A percentile compares a stretch with the other conserved stretches of the same genome.
Conservation (phyloP, 1,284 basidiomycete genomes). For the Bjerkandera adusta region DNA sequence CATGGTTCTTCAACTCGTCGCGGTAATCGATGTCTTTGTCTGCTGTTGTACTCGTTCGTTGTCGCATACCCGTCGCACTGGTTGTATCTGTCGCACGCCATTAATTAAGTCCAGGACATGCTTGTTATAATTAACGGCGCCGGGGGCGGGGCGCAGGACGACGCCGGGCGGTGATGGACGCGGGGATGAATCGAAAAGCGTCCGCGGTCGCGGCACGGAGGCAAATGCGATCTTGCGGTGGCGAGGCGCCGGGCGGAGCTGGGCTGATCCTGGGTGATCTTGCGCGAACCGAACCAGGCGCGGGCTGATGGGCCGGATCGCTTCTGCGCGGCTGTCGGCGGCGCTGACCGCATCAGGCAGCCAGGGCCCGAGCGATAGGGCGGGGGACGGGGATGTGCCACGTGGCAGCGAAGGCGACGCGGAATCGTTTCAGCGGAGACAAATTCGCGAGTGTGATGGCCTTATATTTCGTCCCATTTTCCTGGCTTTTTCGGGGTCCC, state of each 20-base stretch:
- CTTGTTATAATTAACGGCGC: neutral
- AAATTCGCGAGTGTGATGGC: slow-evolving; percentile 26
- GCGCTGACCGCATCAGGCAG: slow-evolving; percentile 14
- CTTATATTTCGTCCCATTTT: slow-evolving; percentile 22
- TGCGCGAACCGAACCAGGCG: neutral
- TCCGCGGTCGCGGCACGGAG: slow-evolving; percentile 13
- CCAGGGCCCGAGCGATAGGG: slow-evolving; percentile 16
- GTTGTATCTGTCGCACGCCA: slow-evolving; percentile 36
- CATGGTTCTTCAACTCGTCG: slow-evolving; percentile 81
- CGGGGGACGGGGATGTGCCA: slow-evolving; percentile 25
- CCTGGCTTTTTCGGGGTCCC: slow-evolving; percentile 21
- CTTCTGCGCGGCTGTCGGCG: slow-evolving; percentile 12
- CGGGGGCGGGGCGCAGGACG: neutral
- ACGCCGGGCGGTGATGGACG: slow-evolving; percentile 10
- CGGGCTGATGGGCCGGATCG: slow-evolving; percentile 10
- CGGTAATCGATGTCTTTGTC: slow-evolving; percentile 39
- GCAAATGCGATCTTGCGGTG: neutral
- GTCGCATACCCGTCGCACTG: slow-evolving; percentile 27
- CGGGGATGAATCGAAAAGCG: slow-evolving; percentile 2
- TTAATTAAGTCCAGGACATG: slow-evolving; percentile 28
- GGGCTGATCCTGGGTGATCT: neutral
- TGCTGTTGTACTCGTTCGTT: slow-evolving; percentile 13
- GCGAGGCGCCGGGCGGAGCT: slow-evolving; percentile 1
- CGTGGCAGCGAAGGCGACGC: slow-evolving; percentile 24
- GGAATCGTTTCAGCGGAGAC: slow-evolving; percentile 29